Evolutionary conservation across 2,329 filamentous ascomycete genomes (phyloP).

Genomic region (Trichoderma simmonsii): DNA sequence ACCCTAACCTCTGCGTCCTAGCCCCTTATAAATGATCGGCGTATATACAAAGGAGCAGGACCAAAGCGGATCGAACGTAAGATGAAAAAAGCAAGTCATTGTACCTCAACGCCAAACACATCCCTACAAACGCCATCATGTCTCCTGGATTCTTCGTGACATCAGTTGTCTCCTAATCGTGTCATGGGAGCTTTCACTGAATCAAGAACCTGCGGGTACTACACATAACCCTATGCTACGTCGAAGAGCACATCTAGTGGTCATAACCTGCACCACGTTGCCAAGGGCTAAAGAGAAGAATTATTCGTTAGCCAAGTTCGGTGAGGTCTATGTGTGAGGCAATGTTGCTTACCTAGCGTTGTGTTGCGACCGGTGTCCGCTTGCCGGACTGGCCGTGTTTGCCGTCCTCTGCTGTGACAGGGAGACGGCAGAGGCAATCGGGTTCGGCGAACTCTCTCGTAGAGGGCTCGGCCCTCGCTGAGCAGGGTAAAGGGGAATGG

Average conservation of each 20-base stretch:
- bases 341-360: slow-evolving; percentile 35
- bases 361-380: slow-evolving; percentile 37
- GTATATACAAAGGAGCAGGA: slow-evolving; percentile 16
- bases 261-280: slow-evolving; percentile 47
- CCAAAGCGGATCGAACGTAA: background rate
- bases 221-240: background rate
- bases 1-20: background rate
- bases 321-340: background rate
- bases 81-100: background rate
- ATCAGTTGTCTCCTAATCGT: background rate
- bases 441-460: slow-evolving; percentile 35
- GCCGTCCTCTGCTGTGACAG: slow-evolving; percentile 30
- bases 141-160: background rate
- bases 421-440: slow-evolving; percentile 27
- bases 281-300: slow-evolving; percentile 38
- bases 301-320: background rate
- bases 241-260: slow-evolving; percentile 23
- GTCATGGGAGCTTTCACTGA: background rate
- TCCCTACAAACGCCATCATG: slow-evolving; percentile 9
- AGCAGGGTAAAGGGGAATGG: slow-evolving; percentile 43
- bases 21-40: slow-evolving; percentile 7
- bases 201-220: background rate
- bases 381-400: slow-evolving; percentile 34
- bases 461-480: slow-evolving; percentile 37
- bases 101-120: slow-evolving; percentile 12